phyloP scores from a whole-genome alignment of 2,329 filamentous ascomycete genomes.

The Colletotrichum cordylinicola region DNA sequence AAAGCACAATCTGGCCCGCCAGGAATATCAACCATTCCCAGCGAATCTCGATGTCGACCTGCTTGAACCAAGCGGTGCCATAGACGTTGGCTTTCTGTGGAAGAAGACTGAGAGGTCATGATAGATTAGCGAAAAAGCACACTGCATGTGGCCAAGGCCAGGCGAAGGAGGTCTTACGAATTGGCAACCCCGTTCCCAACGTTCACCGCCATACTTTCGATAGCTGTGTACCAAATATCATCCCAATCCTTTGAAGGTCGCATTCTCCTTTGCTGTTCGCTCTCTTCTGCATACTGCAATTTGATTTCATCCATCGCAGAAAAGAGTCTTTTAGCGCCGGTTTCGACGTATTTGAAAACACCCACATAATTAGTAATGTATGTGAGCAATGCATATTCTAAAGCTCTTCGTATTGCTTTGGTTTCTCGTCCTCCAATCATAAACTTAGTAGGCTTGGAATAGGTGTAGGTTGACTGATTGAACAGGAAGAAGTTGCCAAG shows the following conservation, averaged over 20 bases:
- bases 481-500: too few species aligned
- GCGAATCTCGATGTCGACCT: neutral
- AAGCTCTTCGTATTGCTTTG: neutral
- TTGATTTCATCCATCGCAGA: neutral
- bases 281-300: too few species aligned
- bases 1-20: neutral
- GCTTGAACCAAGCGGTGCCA: neutral
- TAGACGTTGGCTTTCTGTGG: neutral
- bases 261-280: too few species aligned
- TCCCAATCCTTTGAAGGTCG: neutral
- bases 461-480: too few species aligned
- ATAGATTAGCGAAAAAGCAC: too few species aligned
- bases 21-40: neutral
- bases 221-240: neutral
- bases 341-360: too few species aligned
- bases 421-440: too few species aligned
- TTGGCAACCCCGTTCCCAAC: neutral
- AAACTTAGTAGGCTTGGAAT: too few species aligned
- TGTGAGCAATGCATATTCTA: too few species aligned
- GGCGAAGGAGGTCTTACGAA: neutral
- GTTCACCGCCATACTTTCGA: neutral
- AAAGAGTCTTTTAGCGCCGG: neutral
- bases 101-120: too few species aligned
- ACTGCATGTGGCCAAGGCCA: too few species aligned
- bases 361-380: too few species aligned